Evolutionary conservation across 257 asterid genomes (phyloP), one percentile per base, ranked within the genome.

Genomic region (Jaltomata sinuosa): DNA sequence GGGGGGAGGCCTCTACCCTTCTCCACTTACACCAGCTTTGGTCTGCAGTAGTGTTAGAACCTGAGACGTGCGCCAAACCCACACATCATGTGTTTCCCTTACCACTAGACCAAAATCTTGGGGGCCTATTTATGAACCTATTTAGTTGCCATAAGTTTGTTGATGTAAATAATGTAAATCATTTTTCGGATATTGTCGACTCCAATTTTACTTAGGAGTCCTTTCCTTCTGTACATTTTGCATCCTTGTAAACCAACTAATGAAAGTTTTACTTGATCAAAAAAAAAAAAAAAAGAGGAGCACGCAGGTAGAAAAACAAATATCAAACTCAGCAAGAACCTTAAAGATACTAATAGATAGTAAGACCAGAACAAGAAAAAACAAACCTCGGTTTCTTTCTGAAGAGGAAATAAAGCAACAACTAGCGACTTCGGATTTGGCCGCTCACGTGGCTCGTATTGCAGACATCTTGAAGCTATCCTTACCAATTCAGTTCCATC

Each of bases 381-480:
- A 64, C 45, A 84, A 14, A 96, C 99, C 97, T 95, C 98, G 16
- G 91, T 90, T 85, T 96, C 95, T 88, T 94, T 95, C 93, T 94
- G 98, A 21, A 94, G 95, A 82, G 98, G 88, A 85, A 87, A 80
- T 84, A 94, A 92, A 68, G 95, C 88, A 85, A 96, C 55, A 53
- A 91, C 96, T 57, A 96, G 88, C 3, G 92, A 86, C 91, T 92
- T 94, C 16, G 95, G 85, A n/a, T 91, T 95, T 61, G 99, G 99
- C 86, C 99, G 90, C 84, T 94, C 98, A 27, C 96, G 94, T 21
- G 97, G 96, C 87, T 96, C 99, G 55, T 93, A 94, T 82, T 96
- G 98, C 92, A 96, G 88, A 92, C 99, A 96, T 83, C 98, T 94
- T 49, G 97, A 92, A 83, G 99, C 98, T 87, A 96, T 82, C 53